These are phyloP conservation scores for Claviceps cyperi DNA, from an alignment of 2,329 filamentous ascomycete species.

Conservation along the genomic window DNA sequence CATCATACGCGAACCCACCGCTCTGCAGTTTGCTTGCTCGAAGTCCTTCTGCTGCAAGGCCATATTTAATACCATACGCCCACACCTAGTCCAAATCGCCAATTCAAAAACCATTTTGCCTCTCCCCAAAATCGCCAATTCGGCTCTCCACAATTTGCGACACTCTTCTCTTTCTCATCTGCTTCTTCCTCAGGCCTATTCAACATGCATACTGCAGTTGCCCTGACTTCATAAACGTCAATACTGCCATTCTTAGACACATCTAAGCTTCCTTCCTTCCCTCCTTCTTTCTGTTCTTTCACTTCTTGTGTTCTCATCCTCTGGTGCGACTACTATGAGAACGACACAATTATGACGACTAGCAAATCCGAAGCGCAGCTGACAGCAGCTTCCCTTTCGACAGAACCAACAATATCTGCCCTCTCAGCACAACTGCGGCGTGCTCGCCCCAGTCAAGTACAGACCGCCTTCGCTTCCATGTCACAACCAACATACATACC, in stretches of 20 bases:
- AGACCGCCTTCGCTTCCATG: constrained; percentile 26
- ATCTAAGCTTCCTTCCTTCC: constrained; percentile 10
- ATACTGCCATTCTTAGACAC: constrained; percentile 17
- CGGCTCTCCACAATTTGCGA: constrained; percentile 7
- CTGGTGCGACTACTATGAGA: constrained; percentile 11
- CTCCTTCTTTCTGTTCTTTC: constrained; percentile 3
- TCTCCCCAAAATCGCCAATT: constrained; percentile 5
- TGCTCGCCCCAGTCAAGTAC: constrained; percentile 31
- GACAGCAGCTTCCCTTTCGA: constrained; percentile 11
- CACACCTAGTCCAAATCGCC: constrained; percentile 3
- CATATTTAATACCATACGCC: background rate
- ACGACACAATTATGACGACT: constrained; percentile 11
- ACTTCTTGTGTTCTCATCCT: too few relatives aligned
- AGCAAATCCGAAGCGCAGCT: constrained; percentile 13
- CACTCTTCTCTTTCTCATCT: background rate
- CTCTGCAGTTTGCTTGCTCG: constrained; percentile 1
- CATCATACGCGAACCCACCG: background rate
- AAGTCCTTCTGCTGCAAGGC: background rate
- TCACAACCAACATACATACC: constrained; percentile 19
- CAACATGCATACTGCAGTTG: constrained; percentile 21
- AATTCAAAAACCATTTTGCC: constrained; percentile 1
- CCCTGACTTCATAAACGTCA: constrained; percentile 23
- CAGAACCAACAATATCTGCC: constrained; percentile 27
- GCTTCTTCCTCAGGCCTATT: constrained; percentile 14
- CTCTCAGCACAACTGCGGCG: constrained; percentile 26